Conservation (phyloP, 2,329 filamentous ascomycete genomes). For the Ceratocystis alfenasii region DNA sequence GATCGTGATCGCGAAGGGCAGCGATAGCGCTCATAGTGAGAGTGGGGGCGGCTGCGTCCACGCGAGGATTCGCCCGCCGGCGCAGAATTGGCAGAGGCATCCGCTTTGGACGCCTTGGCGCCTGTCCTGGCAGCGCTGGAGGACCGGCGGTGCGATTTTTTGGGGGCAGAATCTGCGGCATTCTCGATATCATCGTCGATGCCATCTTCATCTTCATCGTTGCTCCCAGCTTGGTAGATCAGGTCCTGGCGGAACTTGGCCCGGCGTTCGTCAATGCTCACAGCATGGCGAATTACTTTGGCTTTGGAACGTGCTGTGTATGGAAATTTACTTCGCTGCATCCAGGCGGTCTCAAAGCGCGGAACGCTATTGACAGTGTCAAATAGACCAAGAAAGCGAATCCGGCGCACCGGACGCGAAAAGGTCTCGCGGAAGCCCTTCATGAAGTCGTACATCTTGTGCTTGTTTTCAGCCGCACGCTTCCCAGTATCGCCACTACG, state of each 20-base stretch:
- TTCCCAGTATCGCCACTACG: conserved; percentile 38
- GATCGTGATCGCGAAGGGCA: conserved; percentile 30
- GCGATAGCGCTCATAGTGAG: conserved; percentile 22
- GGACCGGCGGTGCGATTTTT: background rate
- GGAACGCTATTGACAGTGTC: conserved; percentile 75
- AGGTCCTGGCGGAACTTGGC: conserved; percentile 62
- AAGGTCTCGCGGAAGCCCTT: conserved; percentile 73
- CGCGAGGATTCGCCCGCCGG: conserved; percentile 18
- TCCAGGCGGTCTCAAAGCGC: conserved; percentile 62
- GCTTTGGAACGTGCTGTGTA: conserved; percentile 49
- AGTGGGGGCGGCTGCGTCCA: conserved; percentile 4
- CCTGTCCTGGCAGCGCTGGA: background rate
- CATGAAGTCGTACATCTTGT: conserved; percentile 62
- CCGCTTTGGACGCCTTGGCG: background rate
- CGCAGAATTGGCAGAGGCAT: background rate
- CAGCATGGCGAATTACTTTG: conserved; percentile 54
- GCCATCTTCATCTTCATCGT: conserved; percentile 21
- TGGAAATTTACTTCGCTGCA: conserved; percentile 67
- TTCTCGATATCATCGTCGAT: conserved; percentile 12
- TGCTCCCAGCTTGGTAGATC: conserved; percentile 39
- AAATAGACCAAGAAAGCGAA: conserved; percentile 67
- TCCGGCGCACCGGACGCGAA: conserved; percentile 58
- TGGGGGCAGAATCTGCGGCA: background rate
- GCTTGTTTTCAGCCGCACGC: conserved; percentile 34
- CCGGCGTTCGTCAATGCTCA: conserved; percentile 57